Base-by-base conservation (phyloP, 2,329 filamentous ascomycete species). In the Fusarium robinianum region DNA sequence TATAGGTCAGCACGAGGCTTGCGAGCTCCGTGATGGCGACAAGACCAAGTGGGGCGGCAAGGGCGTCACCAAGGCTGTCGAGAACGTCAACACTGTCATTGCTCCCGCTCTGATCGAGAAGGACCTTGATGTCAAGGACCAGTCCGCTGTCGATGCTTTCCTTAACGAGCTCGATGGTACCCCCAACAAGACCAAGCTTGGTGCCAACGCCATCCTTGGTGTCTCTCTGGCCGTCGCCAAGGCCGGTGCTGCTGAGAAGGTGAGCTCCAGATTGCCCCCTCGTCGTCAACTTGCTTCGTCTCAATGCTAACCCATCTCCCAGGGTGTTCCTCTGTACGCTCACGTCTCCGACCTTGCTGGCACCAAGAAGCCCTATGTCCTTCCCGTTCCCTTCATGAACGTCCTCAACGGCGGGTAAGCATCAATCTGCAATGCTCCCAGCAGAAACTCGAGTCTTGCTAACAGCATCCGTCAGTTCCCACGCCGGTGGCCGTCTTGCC, bases 401-500 rank as follows among this genome's bases (percentile, higher is more conserved):
- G 89, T 95, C 68, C 80, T 95, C 60, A 95, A 95, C 73, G 89
- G 89, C 63, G 78, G 75, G 74, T 77, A 63, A 67, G 72, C 57
- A 25, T 19, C 16, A 27, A 22, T 11, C 8, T 5, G 15, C 6
- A 9, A n/a, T 10, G 14, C 26, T 5, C 27, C n/a, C 8, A 11
- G 8, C 23, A 8, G 5, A 10, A 37, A 21, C 16, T 31, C 18
- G n/a, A 40, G 27, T 18, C 14, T 6, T 15, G 25, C 60, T 64
- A 46, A 65, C 46, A 15, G 31, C 24, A 15, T 12, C 17, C 43
- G 27, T 24, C 19, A 77, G 94, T 62, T 97, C 92, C 66, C 94
- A 99, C 80, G 94, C 94, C 60, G 94, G 94, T 82, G 94, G 94
- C 67, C 89, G 91, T 70, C 83, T 95, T 63, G 89, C 89, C 61